Evolutionary conservation across 257 asterid genomes (phyloP).

Genomic region (Solanum chmielewskii): DNA sequence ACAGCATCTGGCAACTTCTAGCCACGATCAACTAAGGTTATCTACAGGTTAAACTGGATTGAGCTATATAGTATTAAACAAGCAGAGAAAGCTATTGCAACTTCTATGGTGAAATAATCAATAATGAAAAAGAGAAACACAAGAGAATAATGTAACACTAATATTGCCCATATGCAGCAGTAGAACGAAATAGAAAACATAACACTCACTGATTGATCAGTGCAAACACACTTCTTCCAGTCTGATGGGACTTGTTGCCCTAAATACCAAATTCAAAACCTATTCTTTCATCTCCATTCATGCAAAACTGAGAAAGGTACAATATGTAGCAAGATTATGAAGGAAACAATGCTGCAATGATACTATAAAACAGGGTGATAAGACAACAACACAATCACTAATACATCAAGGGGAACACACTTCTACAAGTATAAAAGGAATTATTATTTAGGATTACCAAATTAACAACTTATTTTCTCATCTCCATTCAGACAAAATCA

Average conservation of each 20-base stretch:
- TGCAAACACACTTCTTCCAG: neutral
- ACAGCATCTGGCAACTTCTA: conserved; percentile 18
- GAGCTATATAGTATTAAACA: neutral
- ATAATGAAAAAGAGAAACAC: neutral
- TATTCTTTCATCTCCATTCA: neutral
- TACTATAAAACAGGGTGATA: neutral
- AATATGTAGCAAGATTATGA: neutral
- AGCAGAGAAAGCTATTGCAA: neutral
- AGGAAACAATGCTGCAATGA: neutral
- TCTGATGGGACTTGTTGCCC: neutral
- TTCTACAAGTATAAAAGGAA: neutral
- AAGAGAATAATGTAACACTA: neutral
- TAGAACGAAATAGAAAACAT: neutral
- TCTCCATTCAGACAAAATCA: conserved; percentile 3
- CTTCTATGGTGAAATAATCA: neutral
- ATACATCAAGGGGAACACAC: neutral
- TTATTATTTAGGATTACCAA: neutral
- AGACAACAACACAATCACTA: neutral
- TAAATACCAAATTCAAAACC: neutral
- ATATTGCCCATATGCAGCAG: neutral
- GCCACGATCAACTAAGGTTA: neutral
- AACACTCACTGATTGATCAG: neutral
- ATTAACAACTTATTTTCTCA: neutral
- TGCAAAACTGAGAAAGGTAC: conserved; percentile 14
- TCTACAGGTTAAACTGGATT: neutral